Evolutionary conservation across 2,329 filamentous ascomycete species (phyloP), one percentile per base, ranked within the genome.

Genomic region (Fusarium sulawesiense): DNA sequence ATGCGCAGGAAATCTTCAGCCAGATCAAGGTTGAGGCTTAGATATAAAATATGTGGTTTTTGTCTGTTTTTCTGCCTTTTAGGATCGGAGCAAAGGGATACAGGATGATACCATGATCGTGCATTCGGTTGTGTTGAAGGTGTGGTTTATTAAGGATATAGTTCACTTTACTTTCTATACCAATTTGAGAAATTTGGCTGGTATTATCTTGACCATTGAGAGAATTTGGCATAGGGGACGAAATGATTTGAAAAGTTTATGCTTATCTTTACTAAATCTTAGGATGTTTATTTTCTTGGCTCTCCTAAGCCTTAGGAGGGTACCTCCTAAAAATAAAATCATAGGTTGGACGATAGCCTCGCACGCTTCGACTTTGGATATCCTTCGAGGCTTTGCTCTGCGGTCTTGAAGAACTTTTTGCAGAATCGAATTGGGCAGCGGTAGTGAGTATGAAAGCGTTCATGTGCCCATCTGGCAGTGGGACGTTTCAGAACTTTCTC

Each of bases 1-100:
- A 89, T n/a, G 91, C 91, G 7, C 87, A 91, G 74, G 91, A 93
- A 80, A 86, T 92, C 55, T 82, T 93, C 79, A 76, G 64, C 41
- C 72, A 75, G 60, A 64, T 75, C 32, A 53, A 74, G 59, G 69
- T 70, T 25, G 58, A 64, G 37, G 70, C 68, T 34, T 75, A 70
- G 49, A 54, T 57, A 13, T 21, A 44, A 44, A 23, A 54, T 42
- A 21, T n/a, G 50, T 60, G 59, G 56, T n/a, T 42, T 59, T 37
- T 46, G 16, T 37, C 32, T 18, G n/a, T 18, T 32, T 20, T 25
- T 47, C 21, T 47, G 25, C 18, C 6, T 47, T 29, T 56, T 40
- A 46, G 50, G 51, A 55, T 30, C 50, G 72, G 71, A 66, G 71
- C 64, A 73, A 66, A 16, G 51, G 47, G 59, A 47, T 45, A 59